Conservation (phyloP, 75 land plant species). For the Sequoiadendron giganteum region DNA sequence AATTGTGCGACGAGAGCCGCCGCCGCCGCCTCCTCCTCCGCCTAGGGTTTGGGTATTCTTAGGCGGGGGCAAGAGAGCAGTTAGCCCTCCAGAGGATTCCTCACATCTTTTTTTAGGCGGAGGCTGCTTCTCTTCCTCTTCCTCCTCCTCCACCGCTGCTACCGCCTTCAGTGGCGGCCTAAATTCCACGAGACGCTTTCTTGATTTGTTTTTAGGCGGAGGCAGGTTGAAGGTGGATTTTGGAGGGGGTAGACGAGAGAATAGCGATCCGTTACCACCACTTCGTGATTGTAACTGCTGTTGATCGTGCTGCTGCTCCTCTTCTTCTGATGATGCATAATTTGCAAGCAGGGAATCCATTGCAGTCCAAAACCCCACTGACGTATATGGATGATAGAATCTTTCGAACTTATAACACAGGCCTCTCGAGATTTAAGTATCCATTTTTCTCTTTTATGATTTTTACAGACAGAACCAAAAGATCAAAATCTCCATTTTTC, state of each 20-base stretch:
- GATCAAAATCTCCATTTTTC: too few relatives aligned
- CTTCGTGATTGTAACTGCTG: neutral
- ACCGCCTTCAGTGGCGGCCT: conserved; percentile 49
- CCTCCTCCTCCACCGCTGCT: conserved; percentile 34
- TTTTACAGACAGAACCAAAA: too few relatives aligned
- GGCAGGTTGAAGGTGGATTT: conserved; percentile 15
- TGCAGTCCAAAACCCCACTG: neutral
- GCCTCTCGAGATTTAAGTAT: too few relatives aligned
- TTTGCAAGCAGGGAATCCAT: conserved; percentile 87
- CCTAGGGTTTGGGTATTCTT: conserved; percentile 29
- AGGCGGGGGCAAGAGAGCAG: conserved; percentile 41
- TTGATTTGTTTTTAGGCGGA: neutral
- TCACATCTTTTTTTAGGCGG: conserved; percentile 16
- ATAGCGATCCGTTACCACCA: neutral
- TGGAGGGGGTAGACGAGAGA: conserved; percentile 18
- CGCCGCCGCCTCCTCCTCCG: conserved; percentile 1
- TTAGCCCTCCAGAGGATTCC: conserved; percentile 25
- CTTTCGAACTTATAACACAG: too few relatives aligned
- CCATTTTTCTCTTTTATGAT: too few relatives aligned
- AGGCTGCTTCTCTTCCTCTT: conserved; percentile 32
- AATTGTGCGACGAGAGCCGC: neutral
- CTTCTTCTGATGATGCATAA: conserved; percentile 76
- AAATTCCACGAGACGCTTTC: conserved; percentile 66
- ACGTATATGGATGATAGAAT: too few relatives aligned
- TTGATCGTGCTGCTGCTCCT: conserved; percentile 17